Percentiles rank a stretch among this genome's conserved stretches.
phyloP scores from a whole-genome alignment of 2,329 filamentous ascomycete genomes.

The Colletotrichum karsti region DNA sequence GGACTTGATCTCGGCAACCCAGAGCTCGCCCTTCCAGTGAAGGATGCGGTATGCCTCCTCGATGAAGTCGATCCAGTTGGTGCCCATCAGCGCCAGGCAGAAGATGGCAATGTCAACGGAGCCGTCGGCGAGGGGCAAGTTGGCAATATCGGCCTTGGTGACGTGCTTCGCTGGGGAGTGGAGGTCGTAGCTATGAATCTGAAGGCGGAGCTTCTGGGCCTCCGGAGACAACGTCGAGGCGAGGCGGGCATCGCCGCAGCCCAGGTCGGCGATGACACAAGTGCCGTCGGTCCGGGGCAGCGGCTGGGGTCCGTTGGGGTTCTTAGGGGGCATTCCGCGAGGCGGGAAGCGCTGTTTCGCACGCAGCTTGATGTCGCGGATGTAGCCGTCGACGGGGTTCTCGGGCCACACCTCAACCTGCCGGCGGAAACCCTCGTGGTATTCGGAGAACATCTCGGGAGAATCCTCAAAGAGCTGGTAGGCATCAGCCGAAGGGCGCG shows the following conservation, averaged over 20 bases:
- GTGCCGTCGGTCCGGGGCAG: slow-evolving; percentile 77
- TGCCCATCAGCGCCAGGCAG: slow-evolving; percentile 97
- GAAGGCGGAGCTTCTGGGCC: slow-evolving; percentile 73
- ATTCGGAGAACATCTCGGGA: slow-evolving; percentile 94
- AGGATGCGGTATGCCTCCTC: slow-evolving; percentile 95
- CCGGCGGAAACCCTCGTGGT: slow-evolving; percentile 94
- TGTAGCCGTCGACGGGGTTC: slow-evolving; percentile 92
- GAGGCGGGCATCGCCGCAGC: slow-evolving; percentile 90
- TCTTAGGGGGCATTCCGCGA: slow-evolving; percentile 29
- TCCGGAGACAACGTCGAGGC: slow-evolving; percentile 73
- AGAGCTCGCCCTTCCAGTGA: slow-evolving; percentile 93
- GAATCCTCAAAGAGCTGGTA: slow-evolving; percentile 82
- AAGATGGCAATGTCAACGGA: slow-evolving; percentile 90
- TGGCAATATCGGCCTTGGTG: slow-evolving; percentile 88
- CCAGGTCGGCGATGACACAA: slow-evolving; percentile 88
- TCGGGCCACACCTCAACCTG: slow-evolving; percentile 97
- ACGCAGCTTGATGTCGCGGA: slow-evolving; percentile 74
- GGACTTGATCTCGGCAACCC: slow-evolving; percentile 96
- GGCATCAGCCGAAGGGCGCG: slow-evolving; percentile 85
- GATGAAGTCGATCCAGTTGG: slow-evolving; percentile 96
- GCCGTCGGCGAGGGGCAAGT: slow-evolving; percentile 78
- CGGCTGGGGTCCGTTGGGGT: slow-evolving; percentile 46
- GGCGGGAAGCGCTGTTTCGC: slow-evolving; percentile 57
- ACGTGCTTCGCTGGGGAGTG: slow-evolving; percentile 80
- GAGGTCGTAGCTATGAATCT: slow-evolving; percentile 87